Evolutionary conservation across 306 rosid genomes (phyloP).

Genomic region (Dalbergia oliveri): DNA sequence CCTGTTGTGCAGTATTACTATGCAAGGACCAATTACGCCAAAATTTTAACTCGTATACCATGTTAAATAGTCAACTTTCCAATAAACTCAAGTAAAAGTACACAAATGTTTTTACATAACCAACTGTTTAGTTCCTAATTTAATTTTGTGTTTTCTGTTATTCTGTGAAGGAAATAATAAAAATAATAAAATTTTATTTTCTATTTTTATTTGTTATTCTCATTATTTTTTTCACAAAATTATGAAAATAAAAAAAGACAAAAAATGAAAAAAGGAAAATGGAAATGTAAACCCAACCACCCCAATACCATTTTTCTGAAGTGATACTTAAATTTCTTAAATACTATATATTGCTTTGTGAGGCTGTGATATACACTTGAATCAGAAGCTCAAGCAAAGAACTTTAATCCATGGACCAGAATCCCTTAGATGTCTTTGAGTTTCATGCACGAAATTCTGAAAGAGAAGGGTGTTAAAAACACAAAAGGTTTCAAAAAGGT

Average conservation of each 20-base stretch:
- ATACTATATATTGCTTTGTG: conserved; percentile 16
- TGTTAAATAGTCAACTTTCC: background rate
- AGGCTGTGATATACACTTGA: conserved; percentile 16
- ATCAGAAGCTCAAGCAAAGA: conserved; percentile 60
- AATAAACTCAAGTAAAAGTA: background rate
- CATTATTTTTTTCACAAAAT: no score
- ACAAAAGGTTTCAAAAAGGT: conserved; percentile 19
- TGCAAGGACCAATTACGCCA: background rate
- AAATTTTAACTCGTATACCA: background rate
- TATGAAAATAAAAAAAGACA: no score
- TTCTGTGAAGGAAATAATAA: no score
- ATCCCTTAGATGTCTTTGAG: conserved; percentile 61
- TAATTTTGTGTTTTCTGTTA: no score
- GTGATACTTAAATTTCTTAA: conserved; percentile 12
- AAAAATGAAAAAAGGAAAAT: no score
- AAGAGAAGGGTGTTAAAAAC: conserved; percentile 36
- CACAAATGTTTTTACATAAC: background rate
- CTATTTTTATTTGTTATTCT: no score
- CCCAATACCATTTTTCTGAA: background rate
- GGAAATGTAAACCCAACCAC: no score
- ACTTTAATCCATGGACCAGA: conserved; percentile 46
- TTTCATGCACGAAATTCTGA: conserved; percentile 66
- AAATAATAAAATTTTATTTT: no score
- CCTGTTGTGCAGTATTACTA: background rate
- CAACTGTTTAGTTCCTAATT: no score